Conservation (phyloP, 495 filamentous ascomycete genomes). For the Echria macrotheca region DNA sequence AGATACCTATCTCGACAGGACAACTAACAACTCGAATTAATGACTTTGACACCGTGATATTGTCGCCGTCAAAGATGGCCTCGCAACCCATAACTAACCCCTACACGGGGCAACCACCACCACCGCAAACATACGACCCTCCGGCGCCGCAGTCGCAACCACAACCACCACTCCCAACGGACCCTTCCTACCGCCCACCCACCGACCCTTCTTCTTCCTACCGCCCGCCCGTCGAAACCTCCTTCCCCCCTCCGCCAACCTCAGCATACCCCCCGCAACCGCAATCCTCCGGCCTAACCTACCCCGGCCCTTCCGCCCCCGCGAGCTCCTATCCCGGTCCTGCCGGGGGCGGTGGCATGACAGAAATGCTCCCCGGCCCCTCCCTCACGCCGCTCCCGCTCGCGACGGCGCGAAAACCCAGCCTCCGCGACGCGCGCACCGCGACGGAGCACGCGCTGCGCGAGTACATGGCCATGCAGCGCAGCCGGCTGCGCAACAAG, state of each 20-base stretch:
- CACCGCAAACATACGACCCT: too few species aligned
- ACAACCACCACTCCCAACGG: too few species aligned
- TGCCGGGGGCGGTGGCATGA: background rate
- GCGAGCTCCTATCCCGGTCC: constrained; percentile 17
- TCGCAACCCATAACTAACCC: too few species aligned
- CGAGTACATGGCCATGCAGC: constrained; percentile 33
- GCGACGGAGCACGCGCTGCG: constrained; percentile 29
- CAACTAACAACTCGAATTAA: too few species aligned
- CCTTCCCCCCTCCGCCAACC: background rate
- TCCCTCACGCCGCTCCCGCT: constrained; percentile 8
- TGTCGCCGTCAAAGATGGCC: too few species aligned
- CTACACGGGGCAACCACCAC: background rate
- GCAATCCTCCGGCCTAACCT: constrained; percentile 4
- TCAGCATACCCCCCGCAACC: background rate
- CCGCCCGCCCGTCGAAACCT: background rate
- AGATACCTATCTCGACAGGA: too few species aligned
- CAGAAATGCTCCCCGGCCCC: constrained; percentile 14
- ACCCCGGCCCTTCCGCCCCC: constrained; percentile 9
- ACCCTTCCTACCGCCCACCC: background rate
- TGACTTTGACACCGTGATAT: too few species aligned
- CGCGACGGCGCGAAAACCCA: constrained; percentile 10
- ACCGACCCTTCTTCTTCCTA: background rate
- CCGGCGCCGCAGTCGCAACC: too few species aligned
- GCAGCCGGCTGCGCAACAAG: constrained; percentile 16
- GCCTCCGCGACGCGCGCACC: constrained; percentile 15